These are phyloP conservation scores for Rhizophlyctis rosea DNA, from an alignment of 192 early-diverging fungal species.

Conservation along the genomic window DNA sequence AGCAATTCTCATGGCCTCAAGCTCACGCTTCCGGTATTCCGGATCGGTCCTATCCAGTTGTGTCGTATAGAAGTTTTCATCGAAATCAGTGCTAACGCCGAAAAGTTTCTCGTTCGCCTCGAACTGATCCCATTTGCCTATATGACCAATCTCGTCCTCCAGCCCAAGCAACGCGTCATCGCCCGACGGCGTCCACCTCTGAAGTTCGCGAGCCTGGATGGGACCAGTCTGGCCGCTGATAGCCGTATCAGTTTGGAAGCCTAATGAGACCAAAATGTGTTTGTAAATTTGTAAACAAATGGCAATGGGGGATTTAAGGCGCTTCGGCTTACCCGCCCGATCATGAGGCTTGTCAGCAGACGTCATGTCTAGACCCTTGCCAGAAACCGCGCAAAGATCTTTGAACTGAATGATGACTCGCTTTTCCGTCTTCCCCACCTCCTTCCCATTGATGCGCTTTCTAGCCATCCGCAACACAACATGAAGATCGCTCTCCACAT, in stretches of 20 bases:
- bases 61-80: constrained; percentile 97
- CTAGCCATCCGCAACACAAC: constrained; percentile 63
- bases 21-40: constrained; percentile 83
- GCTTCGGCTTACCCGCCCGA: too few relatives aligned
- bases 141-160: constrained; percentile 14
- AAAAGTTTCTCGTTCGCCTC: constrained; percentile 88
- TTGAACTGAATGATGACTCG: constrained; percentile 62
- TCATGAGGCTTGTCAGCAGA: background rate
- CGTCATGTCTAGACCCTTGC: background rate
- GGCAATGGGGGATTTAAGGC: too few relatives aligned
- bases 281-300: too few relatives aligned
- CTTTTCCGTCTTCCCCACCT: constrained; percentile 32
- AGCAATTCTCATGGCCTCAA: constrained; percentile 81
- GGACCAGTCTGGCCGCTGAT: constrained; percentile 69
- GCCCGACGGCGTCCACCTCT: constrained; percentile 80
- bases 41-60: constrained; percentile 78
- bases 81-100: constrained; percentile 93
- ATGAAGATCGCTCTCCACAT: constrained; percentile 59
- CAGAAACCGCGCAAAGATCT: constrained; percentile 58
- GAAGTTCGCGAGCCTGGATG: constrained; percentile 75
- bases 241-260: constrained; percentile 87
- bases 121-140: constrained; percentile 92
- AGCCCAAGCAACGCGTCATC: constrained; percentile 25
- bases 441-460: constrained; percentile 30
- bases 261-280: too few relatives aligned